Percentiles rank a stretch among this genome's conserved stretches.
These are phyloP conservation scores for Lentinula sp. DNA, from an alignment of 768 basidiomycete species.

Conservation along the genomic window DNA sequence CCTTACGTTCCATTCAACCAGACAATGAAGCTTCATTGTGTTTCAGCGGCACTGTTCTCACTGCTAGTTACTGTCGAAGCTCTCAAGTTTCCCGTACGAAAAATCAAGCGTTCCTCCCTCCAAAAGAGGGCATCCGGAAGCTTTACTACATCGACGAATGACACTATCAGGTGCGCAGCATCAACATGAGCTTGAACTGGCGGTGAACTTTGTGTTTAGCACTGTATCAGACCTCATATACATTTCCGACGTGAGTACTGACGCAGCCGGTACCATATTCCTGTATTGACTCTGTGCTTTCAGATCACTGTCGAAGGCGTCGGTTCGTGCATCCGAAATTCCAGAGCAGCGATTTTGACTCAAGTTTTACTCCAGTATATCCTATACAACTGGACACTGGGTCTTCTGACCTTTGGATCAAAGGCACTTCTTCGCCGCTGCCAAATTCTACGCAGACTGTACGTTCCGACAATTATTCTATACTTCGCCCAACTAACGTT, in stretches of 20 bases:
- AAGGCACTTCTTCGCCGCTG: slow-evolving; percentile 38
- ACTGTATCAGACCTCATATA: slow-evolving; percentile 76
- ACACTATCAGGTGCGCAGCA: slow-evolving; percentile 12
- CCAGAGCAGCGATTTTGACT: slow-evolving; percentile 2
- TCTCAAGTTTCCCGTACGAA: slow-evolving; percentile 40
- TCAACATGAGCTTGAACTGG: slow-evolving; percentile 25
- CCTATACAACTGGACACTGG: slow-evolving; percentile 80
- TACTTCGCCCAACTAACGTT: slow-evolving; percentile 1
- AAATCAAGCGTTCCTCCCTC: slow-evolving; percentile 27
- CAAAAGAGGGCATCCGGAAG: slow-evolving; percentile 27
- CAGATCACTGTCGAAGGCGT: slow-evolving; percentile 64
- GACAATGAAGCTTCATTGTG: slow-evolving; percentile 33
- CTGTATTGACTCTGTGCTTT: neutral
- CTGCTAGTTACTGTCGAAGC: slow-evolving; percentile 35
- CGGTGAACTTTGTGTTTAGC: slow-evolving; percentile 36
- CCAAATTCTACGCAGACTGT: slow-evolving; percentile 47
- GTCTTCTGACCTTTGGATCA: slow-evolving; percentile 77
- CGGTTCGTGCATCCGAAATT: slow-evolving; percentile 32
- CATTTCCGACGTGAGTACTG: slow-evolving; percentile 58
- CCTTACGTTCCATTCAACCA: slow-evolving; percentile 11
- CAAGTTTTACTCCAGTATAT: slow-evolving; percentile 40
- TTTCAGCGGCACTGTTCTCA: slow-evolving; percentile 32
- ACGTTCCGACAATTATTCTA: slow-evolving; percentile 15
- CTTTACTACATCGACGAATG: slow-evolving; percentile 24
- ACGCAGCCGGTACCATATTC: slow-evolving; percentile 6